A percentile compares a stretch with the other conserved stretches of the same genome.
Conservation (phyloP, 139 green algal species). For the Chloropicon primus region DNA sequence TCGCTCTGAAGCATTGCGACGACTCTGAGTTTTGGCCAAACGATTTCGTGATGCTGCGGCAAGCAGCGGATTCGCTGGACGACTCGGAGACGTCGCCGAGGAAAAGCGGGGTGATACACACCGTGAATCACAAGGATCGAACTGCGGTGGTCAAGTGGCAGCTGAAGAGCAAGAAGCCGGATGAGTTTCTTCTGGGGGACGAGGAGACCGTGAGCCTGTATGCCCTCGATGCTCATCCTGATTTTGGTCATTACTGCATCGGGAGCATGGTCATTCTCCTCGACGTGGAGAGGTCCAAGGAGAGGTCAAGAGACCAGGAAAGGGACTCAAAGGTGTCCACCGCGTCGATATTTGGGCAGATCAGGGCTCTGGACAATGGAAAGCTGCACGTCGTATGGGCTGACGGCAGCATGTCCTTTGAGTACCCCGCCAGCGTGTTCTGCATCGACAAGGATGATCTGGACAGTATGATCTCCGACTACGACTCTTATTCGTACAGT, state of each 20-base stretch:
- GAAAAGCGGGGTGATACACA: slow-evolving; percentile 13
- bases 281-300: neutral
- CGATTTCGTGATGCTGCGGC: slow-evolving; percentile 22
- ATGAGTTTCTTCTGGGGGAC: neutral
- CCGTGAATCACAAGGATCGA: slow-evolving; percentile 11
- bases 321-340: no score
- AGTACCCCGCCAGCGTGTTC: slow-evolving; percentile 2
- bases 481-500: slow-evolving; percentile 3
- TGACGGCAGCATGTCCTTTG: slow-evolving; percentile 11
- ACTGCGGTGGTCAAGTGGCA: slow-evolving; percentile 20
- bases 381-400: slow-evolving; percentile 21
- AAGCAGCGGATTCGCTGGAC: neutral
- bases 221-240: slow-evolving; percentile 19
- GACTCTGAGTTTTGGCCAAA: slow-evolving; percentile 38
- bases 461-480: neutral
- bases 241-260: slow-evolving; percentile 22
- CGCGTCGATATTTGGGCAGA: slow-evolving; percentile 22
- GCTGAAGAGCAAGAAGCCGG: neutral
- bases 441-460: neutral
- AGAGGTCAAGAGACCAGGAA: slow-evolving; percentile 1
- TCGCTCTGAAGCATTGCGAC: slow-evolving; percentile 24
- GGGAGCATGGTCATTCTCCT: slow-evolving; percentile 20
- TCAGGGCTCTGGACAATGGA: slow-evolving; percentile 17
- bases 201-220: slow-evolving; percentile 25
- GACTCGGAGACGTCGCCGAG: neutral